Percentiles rank a stretch among this genome's conserved stretches.
These are phyloP conservation scores for Silene coronaria DNA, from an alignment of 179 eudicot genomes.

Conservation along the genomic window DNA sequence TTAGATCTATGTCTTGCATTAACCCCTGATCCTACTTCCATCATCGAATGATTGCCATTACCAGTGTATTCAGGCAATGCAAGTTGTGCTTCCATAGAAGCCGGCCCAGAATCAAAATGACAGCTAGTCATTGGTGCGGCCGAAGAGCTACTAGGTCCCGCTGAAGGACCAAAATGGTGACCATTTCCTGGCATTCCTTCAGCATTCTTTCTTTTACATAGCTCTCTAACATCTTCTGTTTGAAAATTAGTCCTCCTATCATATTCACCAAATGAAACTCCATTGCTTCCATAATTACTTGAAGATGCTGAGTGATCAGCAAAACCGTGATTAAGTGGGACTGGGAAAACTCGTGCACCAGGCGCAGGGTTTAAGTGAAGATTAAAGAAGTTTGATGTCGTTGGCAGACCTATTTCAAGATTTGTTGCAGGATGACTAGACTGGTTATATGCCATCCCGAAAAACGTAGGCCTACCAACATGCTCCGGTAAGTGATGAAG, in stretches of 20 bases:
- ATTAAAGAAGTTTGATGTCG: slow-evolving; percentile 38
- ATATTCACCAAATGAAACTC: slow-evolving; percentile 37
- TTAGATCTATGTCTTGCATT: slow-evolving; percentile 41
- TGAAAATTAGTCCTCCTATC: slow-evolving; percentile 31
- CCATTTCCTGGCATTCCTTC: slow-evolving; percentile 45
- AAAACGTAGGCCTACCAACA: slow-evolving; percentile 46
- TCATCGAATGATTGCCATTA: slow-evolving; percentile 30
- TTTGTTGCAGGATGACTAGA: slow-evolving; percentile 50
- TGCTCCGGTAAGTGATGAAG: slow-evolving; percentile 40
- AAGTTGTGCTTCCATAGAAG: slow-evolving; percentile 39
- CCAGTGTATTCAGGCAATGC: slow-evolving; percentile 46
- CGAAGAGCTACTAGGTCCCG: slow-evolving; percentile 64
- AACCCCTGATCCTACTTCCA: slow-evolving; percentile 47
- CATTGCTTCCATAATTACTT: slow-evolving; percentile 41
- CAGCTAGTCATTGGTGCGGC: slow-evolving; percentile 31
- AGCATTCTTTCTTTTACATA: slow-evolving; percentile 63
- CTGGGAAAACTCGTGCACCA: slow-evolving; percentile 48
- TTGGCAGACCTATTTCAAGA: slow-evolving; percentile 43
- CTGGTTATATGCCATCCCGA: slow-evolving; percentile 51
- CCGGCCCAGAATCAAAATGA: slow-evolving; percentile 44
- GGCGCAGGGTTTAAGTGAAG: slow-evolving; percentile 55
- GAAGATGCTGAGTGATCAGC: slow-evolving; percentile 52
- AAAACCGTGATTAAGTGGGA: slow-evolving; percentile 46
- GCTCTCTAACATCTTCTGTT: slow-evolving; percentile 39
- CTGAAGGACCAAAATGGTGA: slow-evolving; percentile 45